Percentiles rank a stretch among this genome's conserved stretches.
Conservation (phyloP, 1,284 basidiomycete genomes). For the Coniophora puteana region DNA sequence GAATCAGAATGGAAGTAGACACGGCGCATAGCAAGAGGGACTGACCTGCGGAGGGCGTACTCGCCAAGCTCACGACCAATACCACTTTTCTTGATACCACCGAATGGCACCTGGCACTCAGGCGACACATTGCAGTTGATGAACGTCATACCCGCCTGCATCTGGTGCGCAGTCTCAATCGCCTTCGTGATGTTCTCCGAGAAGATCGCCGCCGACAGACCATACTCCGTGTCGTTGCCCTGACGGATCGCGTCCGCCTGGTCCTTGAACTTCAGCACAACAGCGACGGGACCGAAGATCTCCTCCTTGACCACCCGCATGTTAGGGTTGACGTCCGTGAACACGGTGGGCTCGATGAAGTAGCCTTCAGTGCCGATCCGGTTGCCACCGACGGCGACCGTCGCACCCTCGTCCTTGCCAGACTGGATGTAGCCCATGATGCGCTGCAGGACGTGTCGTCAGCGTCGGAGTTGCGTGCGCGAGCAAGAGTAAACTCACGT, state of each 20-base stretch:
- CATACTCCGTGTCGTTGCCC: slow-evolving; percentile 74
- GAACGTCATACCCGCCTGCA: slow-evolving; percentile 80
- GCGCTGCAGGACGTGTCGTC: slow-evolving; percentile 32
- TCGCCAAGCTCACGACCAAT: slow-evolving; percentile 76
- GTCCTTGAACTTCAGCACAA: slow-evolving; percentile 15
- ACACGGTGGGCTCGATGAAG: slow-evolving; percentile 62
- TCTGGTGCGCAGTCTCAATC: slow-evolving; percentile 59
- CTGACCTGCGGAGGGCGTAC: slow-evolving; percentile 62
- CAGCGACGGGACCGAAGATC: slow-evolving; percentile 55
- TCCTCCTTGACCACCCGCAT: slow-evolving; percentile 74
- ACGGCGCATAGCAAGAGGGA: slow-evolving; percentile 7
- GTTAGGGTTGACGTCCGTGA: slow-evolving; percentile 55
- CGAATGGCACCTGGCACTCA: slow-evolving; percentile 66
- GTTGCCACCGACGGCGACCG: slow-evolving; percentile 58
- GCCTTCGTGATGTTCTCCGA: slow-evolving; percentile 68
- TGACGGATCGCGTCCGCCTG: slow-evolving; percentile 46
- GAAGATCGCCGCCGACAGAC: slow-evolving; percentile 76
- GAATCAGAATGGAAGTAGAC: slow-evolving; percentile 11
- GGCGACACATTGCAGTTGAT: slow-evolving; percentile 67
- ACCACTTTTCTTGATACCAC: slow-evolving; percentile 80
- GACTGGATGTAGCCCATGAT: slow-evolving; percentile 72
- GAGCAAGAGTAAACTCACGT: slow-evolving; percentile 29
- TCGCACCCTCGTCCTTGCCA: slow-evolving; percentile 69
- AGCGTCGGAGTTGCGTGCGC: not conserved
- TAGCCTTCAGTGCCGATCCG: slow-evolving; percentile 55